Base-by-base conservation (phyloP, 2,329 filamentous ascomycete genomes). In the Tolypocladium paradoxum region DNA sequence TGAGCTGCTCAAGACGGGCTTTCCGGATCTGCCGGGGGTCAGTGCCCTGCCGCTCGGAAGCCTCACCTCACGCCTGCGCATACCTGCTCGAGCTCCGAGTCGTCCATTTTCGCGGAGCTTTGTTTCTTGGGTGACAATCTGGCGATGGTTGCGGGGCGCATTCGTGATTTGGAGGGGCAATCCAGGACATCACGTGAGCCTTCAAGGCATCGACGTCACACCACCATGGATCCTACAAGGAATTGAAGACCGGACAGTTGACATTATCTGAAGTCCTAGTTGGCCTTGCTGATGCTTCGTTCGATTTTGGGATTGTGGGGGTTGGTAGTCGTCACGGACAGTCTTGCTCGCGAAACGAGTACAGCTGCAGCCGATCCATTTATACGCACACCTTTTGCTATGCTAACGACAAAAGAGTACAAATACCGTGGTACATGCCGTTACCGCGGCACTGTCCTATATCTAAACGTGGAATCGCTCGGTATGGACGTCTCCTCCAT, bases 1-100 rank as follows among this genome's bases (percentile, higher is more conserved):
- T 93, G 60, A 97, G 85, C 75, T 99, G 91, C 71, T 92, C 88
- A 52, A 96, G 84, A 57, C 93, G 90, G 64, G 92, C 92, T 70
- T 89, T 87, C 68, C 92, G 80, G 67, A 97, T 96, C 87, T 96
- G 65, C 16, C 6, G 22, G 33, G 20, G 4, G 6, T 31, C 12
- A 46, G 50, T 60, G 9, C 4, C 31, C 6, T 18, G 31, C 12
- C 20, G 4, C 11, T 6, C 16, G 2, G 27, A 14, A 16, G 22
- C 18, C 7, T 11, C 2, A 3, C 3, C 22, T 1, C 11, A 12
- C 8, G 60, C 50, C 34, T 5, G n/a, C 5, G 31, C 31, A 35
- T 56, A 72, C 71, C 65, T 72, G 68, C 24, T 73, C 72, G 48
- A 74, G 64, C 58, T 74, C 72, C 38, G 72, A 68, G 57, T 74